phyloP scores from a whole-genome alignment of 176 grass and related monocot genomes.

The Hsuehochloa calcarea region DNA sequence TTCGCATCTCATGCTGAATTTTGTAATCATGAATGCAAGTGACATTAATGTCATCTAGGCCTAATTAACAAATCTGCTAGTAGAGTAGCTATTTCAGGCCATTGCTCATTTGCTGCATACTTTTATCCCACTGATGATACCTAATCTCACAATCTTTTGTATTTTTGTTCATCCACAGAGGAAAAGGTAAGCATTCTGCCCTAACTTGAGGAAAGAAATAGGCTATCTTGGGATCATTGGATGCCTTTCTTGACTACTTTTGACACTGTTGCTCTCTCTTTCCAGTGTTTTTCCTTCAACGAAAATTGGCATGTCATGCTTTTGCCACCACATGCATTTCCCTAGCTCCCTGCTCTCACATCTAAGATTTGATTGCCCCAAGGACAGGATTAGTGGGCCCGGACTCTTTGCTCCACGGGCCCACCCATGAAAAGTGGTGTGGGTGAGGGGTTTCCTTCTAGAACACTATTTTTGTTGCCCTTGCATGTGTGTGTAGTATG shows the following conservation, averaged over 20 bases:
- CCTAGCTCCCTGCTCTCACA: conserved; percentile 28
- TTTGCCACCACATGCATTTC: conserved; percentile 57
- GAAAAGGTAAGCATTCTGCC: conserved; percentile 17
- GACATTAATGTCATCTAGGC: conserved; percentile 17
- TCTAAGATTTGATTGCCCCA: conserved; percentile 46
- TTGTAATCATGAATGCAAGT: conserved; percentile 34
- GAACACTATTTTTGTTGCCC: conserved; percentile 49
- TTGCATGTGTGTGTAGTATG: conserved; percentile 41
- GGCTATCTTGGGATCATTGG: conserved; percentile 45
- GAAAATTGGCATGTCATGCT: conserved; percentile 62
- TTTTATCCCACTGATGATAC: conserved; percentile 32
- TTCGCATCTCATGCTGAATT: conserved; percentile 43
- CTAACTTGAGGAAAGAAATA: conserved; percentile 29
- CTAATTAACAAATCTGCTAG: conserved; percentile 33
- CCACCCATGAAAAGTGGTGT: conserved; percentile 32
- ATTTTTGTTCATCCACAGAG: not conserved
- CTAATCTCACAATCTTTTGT: conserved; percentile 17
- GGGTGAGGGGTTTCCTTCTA: conserved; percentile 57
- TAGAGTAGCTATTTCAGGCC: conserved; percentile 38
- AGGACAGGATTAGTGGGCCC: conserved; percentile 38
- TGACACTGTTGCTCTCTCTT: conserved; percentile 25
- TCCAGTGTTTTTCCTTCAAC: not conserved
- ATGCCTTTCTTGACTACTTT: conserved; percentile 59
- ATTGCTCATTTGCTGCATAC: not conserved
- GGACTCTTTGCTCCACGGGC: not conserved